Base-by-base conservation (phyloP, 2,329 filamentous ascomycete species). In the Penicillium palitans region DNA sequence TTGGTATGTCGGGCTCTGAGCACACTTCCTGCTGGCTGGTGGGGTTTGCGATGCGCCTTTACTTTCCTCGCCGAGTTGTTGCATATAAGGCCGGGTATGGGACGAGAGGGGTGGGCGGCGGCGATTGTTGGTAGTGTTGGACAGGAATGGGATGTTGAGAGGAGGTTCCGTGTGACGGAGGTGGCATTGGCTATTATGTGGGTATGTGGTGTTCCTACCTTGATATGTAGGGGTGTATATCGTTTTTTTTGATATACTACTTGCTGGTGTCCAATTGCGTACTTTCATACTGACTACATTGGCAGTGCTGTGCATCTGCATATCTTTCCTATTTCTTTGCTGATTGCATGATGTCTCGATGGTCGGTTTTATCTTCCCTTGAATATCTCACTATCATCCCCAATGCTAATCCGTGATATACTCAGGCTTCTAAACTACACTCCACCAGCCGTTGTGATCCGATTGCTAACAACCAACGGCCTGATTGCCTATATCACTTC, bases 291-390 rank as follows among this genome's bases (percentile, higher is more conserved):
- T 58, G 25, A 58, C 42, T 41, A 25, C 12, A 12, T 52, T 24
- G 7, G n/a, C 29, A 62, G 89, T 91, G 89, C 77, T 86, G 84
- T 69, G 87, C 89, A 58, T 90, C 88, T 21, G 90, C 87, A 54
- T 91, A 91, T 74, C 82, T 92, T 60, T 89, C 88, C 51, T 93
- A 91, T 75, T 90, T 91, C 78, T 93, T 93, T 72, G 90, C 89
- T 57, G 90, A 93, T 76, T 91, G 89, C 74, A 83, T 93, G 68
- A 92, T 93, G 89, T 91, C 89, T 61, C 81, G 90, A 76, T 93
- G 90, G 88, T 90, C 70, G 45, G 81, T 76, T 44, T 19, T 33
- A 41, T 24, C 40, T 13, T 41, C 35, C 31, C 33, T 45, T n/a
- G 15, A 33, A 54, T n/a, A 7, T 21, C 10, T 50, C 33, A n/a